A percentile compares a stretch with the other conserved stretches of the same genome.
Conservation (phyloP, 352 stramenopile species). For the Phytopythium delawarense region DNA sequence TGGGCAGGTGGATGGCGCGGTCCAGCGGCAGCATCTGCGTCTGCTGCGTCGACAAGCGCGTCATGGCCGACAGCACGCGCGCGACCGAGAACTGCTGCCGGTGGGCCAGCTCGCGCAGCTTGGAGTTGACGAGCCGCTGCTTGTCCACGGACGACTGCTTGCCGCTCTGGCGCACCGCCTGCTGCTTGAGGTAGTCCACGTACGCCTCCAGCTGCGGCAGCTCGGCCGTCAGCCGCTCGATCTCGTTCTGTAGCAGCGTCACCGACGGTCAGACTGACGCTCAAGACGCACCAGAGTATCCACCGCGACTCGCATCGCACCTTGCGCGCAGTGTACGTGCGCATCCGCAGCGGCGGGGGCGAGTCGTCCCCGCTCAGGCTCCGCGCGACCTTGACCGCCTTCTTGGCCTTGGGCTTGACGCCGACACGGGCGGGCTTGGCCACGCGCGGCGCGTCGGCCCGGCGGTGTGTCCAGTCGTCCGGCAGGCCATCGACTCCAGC, state of each 20-base stretch:
- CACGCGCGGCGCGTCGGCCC: background rate
- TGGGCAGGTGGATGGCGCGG: constrained; percentile 17
- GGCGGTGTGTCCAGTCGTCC: background rate
- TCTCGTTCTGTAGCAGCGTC: constrained; percentile 25
- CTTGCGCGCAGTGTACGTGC: constrained; percentile 29
- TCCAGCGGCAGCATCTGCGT: constrained; percentile 23
- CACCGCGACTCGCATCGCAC: constrained; percentile 1
- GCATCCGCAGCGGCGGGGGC: constrained; percentile 6
- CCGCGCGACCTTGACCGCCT: background rate
- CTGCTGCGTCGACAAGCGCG: background rate
- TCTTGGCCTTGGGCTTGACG: background rate
- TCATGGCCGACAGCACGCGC: constrained; percentile 20
- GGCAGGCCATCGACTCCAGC: background rate
- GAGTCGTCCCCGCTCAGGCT: background rate
- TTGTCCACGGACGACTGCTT: constrained; percentile 24
- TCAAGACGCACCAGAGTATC: background rate
- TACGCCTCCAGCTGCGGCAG: constrained; percentile 24
- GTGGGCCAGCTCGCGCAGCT: constrained; percentile 18
- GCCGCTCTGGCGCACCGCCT: constrained; percentile 21
- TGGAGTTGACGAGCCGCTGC: constrained; percentile 27
- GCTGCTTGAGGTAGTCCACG: constrained; percentile 30
- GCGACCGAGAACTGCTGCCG: constrained; percentile 17
- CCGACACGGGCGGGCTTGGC: background rate
- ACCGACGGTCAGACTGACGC: background rate
- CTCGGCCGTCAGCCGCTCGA: constrained; percentile 17